Conservation (phyloP, 2,329 filamentous ascomycete species). For the Fusarium irregulare region DNA sequence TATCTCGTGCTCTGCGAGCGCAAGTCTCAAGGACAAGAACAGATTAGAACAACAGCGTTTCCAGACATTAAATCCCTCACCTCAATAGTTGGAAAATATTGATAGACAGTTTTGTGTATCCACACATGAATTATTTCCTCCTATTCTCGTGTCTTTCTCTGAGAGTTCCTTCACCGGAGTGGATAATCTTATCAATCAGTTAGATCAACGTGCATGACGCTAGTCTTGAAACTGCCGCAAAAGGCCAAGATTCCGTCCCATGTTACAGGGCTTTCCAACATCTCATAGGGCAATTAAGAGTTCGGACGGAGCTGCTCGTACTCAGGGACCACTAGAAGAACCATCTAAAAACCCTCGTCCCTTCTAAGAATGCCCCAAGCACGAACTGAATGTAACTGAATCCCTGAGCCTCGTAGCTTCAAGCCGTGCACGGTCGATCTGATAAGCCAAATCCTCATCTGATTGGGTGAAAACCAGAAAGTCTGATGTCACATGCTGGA, state of each 20-base stretch:
- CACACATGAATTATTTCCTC: not conserved
- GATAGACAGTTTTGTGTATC: not conserved
- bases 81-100: not conserved
- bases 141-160: conserved; percentile 5
- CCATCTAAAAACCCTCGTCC: conserved; percentile 9
- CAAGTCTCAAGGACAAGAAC: not conserved
- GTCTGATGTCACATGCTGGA: conserved; percentile 45
- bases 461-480: conserved; percentile 35
- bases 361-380: conserved; percentile 8
- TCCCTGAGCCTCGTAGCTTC: conserved; percentile 10
- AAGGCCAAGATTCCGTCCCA: conserved; percentile 12
- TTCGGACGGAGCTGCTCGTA: conserved; percentile 12
- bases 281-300: not conserved
- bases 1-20: not conserved
- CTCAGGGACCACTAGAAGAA: conserved; percentile 14
- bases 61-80: not conserved
- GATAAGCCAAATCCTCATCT: conserved; percentile 27
- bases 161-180: conserved; percentile 7
- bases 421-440: conserved; percentile 42
- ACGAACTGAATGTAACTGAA: conserved; percentile 12
- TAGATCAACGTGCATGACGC: conserved; percentile 42
- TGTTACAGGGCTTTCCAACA: conserved; percentile 19
- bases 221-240: conserved; percentile 22
- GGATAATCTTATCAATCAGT: conserved; percentile 48
- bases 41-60: not conserved